Percentiles rank a stretch among this genome's conserved stretches.
These are phyloP conservation scores for Kickxella alabastrina DNA, from an alignment of 192 early-diverging fungal species.

Conservation along the genomic window DNA sequence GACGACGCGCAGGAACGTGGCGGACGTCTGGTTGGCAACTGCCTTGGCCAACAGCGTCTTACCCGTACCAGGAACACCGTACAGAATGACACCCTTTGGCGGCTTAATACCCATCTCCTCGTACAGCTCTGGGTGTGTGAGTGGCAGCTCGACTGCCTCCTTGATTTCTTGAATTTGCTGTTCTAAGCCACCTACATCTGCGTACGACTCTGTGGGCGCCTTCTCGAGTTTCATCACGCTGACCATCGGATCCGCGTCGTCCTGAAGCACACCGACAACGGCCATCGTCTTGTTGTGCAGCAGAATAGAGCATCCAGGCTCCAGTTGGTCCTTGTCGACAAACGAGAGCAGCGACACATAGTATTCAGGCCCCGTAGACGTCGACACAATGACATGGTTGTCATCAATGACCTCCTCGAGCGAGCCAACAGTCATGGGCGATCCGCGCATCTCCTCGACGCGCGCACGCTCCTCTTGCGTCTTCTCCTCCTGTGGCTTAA, in stretches of 20 bases:
- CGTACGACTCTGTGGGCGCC: constrained; percentile 97
- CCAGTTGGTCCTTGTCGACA: constrained; percentile 97
- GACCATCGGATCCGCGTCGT: constrained; percentile 98
- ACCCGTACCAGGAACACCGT: constrained; percentile 88
- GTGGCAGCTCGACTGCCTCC: constrained; percentile 93
- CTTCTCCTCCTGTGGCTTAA: constrained; percentile 97
- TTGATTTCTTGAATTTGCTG: constrained; percentile 98
- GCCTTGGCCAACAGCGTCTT: constrained; percentile 98
- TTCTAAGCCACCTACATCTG: constrained; percentile 95
- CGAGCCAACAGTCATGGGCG: constrained; percentile 93
- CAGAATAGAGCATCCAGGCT: constrained; percentile 94
- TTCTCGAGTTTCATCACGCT: constrained; percentile 99
- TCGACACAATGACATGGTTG: constrained; percentile 97
- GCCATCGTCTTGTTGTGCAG: constrained; percentile 90
- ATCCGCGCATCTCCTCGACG: constrained; percentile 94
- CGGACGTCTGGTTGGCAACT: constrained; percentile 96
- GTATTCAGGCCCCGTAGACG: constrained; percentile 88
- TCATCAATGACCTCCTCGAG: constrained; percentile 99
- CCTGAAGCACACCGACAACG: constrained; percentile 90
- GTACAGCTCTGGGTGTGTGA: constrained; percentile 96
- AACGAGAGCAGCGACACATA: constrained; percentile 98
- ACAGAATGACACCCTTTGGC: constrained; percentile 95
- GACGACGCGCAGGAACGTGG: constrained; percentile 95
- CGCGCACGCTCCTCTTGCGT: constrained; percentile 86
- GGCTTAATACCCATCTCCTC: constrained; percentile 99